phyloP scores from a whole-genome alignment of 176 grass and related monocot genomes.

The Zea luxurians region DNA sequence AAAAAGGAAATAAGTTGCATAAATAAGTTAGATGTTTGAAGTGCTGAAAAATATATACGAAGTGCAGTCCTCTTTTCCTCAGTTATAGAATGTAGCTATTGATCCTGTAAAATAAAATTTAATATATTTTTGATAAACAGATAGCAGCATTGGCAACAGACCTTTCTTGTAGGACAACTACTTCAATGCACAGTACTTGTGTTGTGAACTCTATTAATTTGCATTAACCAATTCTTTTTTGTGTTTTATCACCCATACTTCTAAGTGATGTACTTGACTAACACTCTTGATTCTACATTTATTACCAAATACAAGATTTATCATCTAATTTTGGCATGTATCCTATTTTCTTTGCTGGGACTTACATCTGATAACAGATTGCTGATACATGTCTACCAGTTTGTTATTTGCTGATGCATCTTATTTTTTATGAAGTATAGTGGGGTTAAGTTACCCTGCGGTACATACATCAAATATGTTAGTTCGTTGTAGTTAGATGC shows the following conservation, averaged over 20 bases:
- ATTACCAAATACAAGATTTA: not conserved
- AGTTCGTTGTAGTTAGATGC: not conserved
- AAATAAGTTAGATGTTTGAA: not conserved
- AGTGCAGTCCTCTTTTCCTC: not conserved
- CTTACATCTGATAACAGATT: no score
- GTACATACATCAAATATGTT: not conserved
- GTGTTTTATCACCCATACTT: not conserved
- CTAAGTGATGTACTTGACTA: not conserved
- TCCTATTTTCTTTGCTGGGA: not conserved
- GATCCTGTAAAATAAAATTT: constrained; percentile 9
- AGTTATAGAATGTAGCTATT: constrained; percentile 9
- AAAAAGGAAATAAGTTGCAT: not conserved
- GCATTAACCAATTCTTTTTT: not conserved
- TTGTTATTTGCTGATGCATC: constrained; percentile 21
- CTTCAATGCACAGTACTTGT: not conserved
- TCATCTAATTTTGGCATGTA: not conserved
- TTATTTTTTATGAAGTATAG: not conserved
- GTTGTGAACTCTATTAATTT: not conserved
- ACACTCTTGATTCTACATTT: not conserved
- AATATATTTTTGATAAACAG: constrained; percentile 17
- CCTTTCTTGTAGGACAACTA: constrained; percentile 8
- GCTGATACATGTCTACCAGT: not conserved
- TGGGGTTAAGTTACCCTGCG: not conserved
- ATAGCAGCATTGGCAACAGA: not conserved
- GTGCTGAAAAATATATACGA: no score